Conservation (phyloP, 257 asterid species). For the Nicotiana obtusifolia region DNA sequence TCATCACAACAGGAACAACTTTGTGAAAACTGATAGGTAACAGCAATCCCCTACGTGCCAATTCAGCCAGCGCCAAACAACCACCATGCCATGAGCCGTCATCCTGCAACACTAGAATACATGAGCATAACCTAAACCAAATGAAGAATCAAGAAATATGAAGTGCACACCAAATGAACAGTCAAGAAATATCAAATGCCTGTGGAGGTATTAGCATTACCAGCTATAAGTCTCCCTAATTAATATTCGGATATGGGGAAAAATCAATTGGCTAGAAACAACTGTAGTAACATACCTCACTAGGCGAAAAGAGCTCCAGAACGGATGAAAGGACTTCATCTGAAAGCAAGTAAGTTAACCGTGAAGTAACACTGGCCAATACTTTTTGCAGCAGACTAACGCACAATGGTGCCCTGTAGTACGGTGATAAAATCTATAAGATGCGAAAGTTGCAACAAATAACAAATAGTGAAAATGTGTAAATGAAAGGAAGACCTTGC, state of each 20-base stretch:
- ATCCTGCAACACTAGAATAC: slow-evolving; percentile 45
- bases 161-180: neutral
- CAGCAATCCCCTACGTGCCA: slow-evolving; percentile 91
- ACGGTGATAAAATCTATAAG: neutral
- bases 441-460: neutral
- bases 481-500: neutral
- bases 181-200: neutral
- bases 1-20: slow-evolving; percentile 81
- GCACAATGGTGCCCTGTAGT: slow-evolving; percentile 75
- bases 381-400: slow-evolving; percentile 98
- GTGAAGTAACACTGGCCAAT: slow-evolving; percentile 80
- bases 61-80: slow-evolving; percentile 93
- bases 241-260: neutral
- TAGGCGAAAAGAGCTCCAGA: slow-evolving; percentile 80
- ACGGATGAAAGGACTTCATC: slow-evolving; percentile 85
- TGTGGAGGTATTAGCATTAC: slow-evolving; percentile 5
- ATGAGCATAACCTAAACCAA: slow-evolving; percentile 8
- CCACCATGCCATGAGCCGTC: slow-evolving; percentile 99
- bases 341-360: slow-evolving; percentile 58
- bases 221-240: neutral
- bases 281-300: slow-evolving; percentile 43
- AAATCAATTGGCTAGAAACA: slow-evolving; percentile 25
- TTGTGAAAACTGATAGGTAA: slow-evolving; percentile 71
- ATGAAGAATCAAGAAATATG: neutral
- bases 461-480: neutral